Evolutionary conservation across 2,329 filamentous ascomycete genomes (phyloP), one percentile per base, ranked within the genome.

Genomic region (Orbilia javanica): DNA sequence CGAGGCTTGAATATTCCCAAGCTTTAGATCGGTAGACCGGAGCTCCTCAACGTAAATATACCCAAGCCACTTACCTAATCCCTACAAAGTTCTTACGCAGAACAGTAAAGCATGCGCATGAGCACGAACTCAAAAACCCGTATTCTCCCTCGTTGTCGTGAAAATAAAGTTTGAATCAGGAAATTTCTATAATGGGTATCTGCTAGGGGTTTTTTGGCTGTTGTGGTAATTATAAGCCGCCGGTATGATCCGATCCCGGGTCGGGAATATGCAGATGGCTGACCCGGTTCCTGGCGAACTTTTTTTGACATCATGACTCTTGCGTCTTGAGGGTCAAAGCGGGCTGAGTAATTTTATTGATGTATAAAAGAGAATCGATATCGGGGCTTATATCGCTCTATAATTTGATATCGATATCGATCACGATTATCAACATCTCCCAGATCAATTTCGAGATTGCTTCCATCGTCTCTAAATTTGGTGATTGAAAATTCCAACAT

Each of bases 271-370:
- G 55, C 55, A 60, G 55, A 60, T 25, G 55, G 55, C 55, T 60
- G 55, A 60, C 55, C 55, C 34, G 55, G 55, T 60, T 60, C 55
- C 55, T 60, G 55, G 27, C 55, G 55, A 60, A 10, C n/a, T 42
- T 53, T 13, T 29, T 4, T 22, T 42, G 42, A 44, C 42, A 44
- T 44, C n/a, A 25, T 60, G 55, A 60, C 55, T 60, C 34, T 42
- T n/a, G 3, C 10, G 11, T 6, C 20, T 29, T 15, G 29, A 15
- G 20, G 10, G 42, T 20, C 42, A 44, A 44, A 44, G 42, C n/a
- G 36, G n/a, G 36, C 42, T 22, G 42, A 18, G 22, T 52, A 36
- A n/a, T 60, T 36, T 42, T 39, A 27, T 57, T 36, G 29, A 11
- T 6, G n/a, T 42, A 60, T 60, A 60, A 42, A 60, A 29, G n/a